A percentile compares a stretch with the other conserved stretches of the same genome.
These are phyloP conservation scores for Ophiostoma montium DNA, from an alignment of 2,329 filamentous ascomycete genomes.

Conservation along the genomic window DNA sequence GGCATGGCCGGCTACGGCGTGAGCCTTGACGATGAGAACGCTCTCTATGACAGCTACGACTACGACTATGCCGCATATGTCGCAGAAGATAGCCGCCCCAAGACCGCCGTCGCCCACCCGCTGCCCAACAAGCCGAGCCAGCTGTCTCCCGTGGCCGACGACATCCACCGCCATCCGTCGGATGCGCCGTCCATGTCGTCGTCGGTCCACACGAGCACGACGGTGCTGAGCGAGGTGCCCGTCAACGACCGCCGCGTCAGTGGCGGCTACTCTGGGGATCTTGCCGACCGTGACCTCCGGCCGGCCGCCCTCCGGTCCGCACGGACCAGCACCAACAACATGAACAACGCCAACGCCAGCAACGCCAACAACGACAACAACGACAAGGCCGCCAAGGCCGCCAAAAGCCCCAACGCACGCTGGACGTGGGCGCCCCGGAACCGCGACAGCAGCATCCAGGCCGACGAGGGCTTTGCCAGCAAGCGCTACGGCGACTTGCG, in stretches of 20 bases:
- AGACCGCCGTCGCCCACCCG: slow-evolving; percentile 41
- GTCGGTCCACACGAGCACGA: slow-evolving; percentile 9
- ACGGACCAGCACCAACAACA: neutral
- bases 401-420: slow-evolving; percentile 9
- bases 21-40: slow-evolving; percentile 21
- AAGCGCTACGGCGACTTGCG: slow-evolving; percentile 47
- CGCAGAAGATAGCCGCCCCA: slow-evolving; percentile 21
- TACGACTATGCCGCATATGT: too few relatives aligned
- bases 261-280: slow-evolving; percentile 18
- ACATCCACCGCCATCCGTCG: slow-evolving; percentile 17
- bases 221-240: slow-evolving; percentile 29
- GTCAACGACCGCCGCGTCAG: slow-evolving; percentile 30
- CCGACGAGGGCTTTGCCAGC: slow-evolving; percentile 32
- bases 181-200: slow-evolving; percentile 10
- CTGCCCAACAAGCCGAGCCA: slow-evolving; percentile 9
- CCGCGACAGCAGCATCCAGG: slow-evolving; percentile 32
- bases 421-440: slow-evolving; percentile 12
- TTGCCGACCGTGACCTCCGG: slow-evolving; percentile 5
- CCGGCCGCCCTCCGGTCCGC: neutral
- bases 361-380: slow-evolving; percentile 4
- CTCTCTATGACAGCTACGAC: slow-evolving; percentile 13
- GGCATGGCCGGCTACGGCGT: slow-evolving; percentile 11
- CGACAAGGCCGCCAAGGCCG: neutral
- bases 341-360: neutral
- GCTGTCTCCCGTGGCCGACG: slow-evolving; percentile 14